Conservation (phyloP, 2,329 filamentous ascomycete species). For the Colletotrichum falcatum region DNA sequence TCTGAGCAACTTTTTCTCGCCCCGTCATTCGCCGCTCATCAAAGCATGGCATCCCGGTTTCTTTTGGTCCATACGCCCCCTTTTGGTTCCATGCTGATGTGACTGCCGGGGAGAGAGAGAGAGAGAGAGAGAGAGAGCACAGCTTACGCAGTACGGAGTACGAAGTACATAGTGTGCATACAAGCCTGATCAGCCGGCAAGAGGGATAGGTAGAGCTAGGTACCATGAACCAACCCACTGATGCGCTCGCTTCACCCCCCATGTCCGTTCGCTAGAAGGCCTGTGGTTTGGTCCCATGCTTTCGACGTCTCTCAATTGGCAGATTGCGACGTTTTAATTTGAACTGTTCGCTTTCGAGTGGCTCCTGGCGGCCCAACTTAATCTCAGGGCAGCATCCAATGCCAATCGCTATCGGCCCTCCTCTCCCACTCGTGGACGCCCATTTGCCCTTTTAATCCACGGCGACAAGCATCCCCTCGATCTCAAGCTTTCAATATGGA, state of each 20-base stretch:
- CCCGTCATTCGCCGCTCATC: neutral
- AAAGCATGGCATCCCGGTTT: neutral
- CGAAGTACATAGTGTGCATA: too few relatives aligned
- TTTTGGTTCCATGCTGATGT: neutral
- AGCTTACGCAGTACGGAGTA: too few relatives aligned
- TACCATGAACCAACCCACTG: constrained; percentile 9
- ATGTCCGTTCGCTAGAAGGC: neutral
- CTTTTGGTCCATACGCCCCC: neutral
- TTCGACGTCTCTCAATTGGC: constrained; percentile 14
- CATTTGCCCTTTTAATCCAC: constrained; percentile 4
- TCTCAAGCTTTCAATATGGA: constrained; percentile 20
- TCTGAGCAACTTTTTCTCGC: constrained; percentile 1
- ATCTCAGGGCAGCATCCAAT: constrained; percentile 1
- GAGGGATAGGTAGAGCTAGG: neutral
- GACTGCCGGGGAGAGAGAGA: too few relatives aligned
- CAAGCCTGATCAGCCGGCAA: neutral
- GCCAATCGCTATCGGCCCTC: neutral
- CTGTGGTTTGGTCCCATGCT: constrained; percentile 15
- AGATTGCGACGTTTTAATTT: constrained; percentile 22
- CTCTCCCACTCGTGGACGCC: neutral
- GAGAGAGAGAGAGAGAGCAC: too few relatives aligned
- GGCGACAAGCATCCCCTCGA: constrained; percentile 8
- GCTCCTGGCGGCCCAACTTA: neutral
- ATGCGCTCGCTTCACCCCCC: constrained; percentile 30
- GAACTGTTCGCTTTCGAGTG: neutral